A percentile compares a stretch with the other conserved stretches of the same genome.
phyloP scores from a whole-genome alignment of 768 basidiomycete genomes.

The Kwoniella dendrophila region DNA sequence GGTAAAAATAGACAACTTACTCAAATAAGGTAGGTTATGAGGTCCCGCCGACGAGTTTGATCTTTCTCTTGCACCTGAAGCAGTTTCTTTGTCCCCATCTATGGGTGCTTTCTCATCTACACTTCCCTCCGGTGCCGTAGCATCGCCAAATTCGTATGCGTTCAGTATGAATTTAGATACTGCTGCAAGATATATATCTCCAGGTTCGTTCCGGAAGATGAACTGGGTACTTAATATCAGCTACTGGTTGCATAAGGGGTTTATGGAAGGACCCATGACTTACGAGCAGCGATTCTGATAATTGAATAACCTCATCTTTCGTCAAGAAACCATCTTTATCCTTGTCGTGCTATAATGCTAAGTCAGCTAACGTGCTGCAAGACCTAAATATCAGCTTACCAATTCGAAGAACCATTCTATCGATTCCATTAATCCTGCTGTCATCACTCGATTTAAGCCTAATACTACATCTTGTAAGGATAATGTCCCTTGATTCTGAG shows the following conservation, averaged over 20 bases:
- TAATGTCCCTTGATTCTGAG: slow-evolving; percentile 73
- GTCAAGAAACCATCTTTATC: slow-evolving; percentile 93
- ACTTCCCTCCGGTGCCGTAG: slow-evolving; percentile 57
- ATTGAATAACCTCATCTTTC: slow-evolving; percentile 92
- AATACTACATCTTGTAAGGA: slow-evolving; percentile 81
- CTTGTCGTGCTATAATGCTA: slow-evolving; percentile 60
- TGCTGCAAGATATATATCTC: slow-evolving; percentile 93
- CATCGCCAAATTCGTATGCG: slow-evolving; percentile 96
- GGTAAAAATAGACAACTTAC: slow-evolving; percentile 62
- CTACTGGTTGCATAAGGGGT: not conserved
- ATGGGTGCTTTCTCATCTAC: slow-evolving; percentile 34
- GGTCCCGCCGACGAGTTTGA: slow-evolving; percentile 56
- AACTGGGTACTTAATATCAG: slow-evolving; percentile 64
- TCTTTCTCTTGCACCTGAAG: slow-evolving; percentile 57
- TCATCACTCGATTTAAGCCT: slow-evolving; percentile 88
- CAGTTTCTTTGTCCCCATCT: slow-evolving; percentile 47
- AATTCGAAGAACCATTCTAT: slow-evolving; percentile 98
- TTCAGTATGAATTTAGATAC: slow-evolving; percentile 98
- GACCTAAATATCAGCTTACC: slow-evolving; percentile 21
- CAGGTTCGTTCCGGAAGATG: slow-evolving; percentile 95
- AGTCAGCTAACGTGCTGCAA: not conserved
- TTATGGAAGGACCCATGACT: not conserved
- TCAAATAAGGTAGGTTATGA: slow-evolving; percentile 87
- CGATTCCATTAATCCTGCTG: slow-evolving; percentile 96
- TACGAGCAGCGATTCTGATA: slow-evolving; percentile 91